A percentile compares a stretch with the other conserved stretches of the same genome.
Evolutionary conservation across 2,329 filamentous ascomycete genomes (phyloP).

Genomic region (Colletotrichum spaethianum): DNA sequence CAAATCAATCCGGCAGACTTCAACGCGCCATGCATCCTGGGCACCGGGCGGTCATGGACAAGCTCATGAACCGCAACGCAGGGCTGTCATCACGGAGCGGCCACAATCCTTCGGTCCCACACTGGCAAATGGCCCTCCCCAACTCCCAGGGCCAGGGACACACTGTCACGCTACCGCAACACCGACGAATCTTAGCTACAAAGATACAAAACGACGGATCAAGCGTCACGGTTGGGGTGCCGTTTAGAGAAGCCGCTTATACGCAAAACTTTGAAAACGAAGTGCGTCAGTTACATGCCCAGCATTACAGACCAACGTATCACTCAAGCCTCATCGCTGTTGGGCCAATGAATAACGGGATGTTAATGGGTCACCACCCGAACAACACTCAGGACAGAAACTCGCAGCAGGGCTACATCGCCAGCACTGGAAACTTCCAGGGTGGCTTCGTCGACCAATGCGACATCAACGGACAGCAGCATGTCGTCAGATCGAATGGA

Average conservation of each 20-base stretch:
- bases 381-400: background rate
- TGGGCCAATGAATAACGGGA: background rate
- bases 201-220: background rate
- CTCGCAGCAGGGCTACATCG: background rate
- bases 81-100: background rate
- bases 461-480: background rate
- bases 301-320: background rate
- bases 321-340: background rate
- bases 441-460: too few relatives aligned
- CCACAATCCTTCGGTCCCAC: background rate
- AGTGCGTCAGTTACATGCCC: background rate
- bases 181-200: background rate
- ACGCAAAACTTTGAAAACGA: background rate
- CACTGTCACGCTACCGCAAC: background rate
- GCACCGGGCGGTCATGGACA: background rate
- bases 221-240: background rate
- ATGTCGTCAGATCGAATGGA: background rate
- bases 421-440: background rate
- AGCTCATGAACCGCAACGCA: background rate
- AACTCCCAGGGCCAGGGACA: background rate
- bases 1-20: background rate
- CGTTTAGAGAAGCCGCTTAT: background rate
- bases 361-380: background rate
- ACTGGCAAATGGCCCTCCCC: too few relatives aligned
- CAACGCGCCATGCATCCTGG: background rate